Conservation (phyloP, 345 rosid species). For the Populus tremula region DNA sequence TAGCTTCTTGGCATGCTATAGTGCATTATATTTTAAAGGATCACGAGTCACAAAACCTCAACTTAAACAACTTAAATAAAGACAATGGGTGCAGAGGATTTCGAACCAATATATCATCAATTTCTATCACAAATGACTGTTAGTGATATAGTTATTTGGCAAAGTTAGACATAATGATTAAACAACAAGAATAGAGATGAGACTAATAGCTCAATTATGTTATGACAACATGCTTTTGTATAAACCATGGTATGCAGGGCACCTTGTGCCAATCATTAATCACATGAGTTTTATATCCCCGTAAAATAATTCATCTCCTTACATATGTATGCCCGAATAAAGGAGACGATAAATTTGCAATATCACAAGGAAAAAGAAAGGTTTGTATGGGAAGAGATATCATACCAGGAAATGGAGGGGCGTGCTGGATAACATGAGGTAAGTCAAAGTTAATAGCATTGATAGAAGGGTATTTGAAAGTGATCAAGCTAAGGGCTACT, state of each 20-base stretch:
- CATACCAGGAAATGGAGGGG: slow-evolving; percentile 4
- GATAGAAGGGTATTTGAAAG: not conserved
- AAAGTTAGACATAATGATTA: too few relatives aligned
- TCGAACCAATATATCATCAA: not conserved
- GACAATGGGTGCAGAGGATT: not conserved
- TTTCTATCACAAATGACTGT: not conserved
- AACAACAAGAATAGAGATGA: too few relatives aligned
- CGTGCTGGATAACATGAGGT: not conserved
- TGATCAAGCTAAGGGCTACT: not conserved
- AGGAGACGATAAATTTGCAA: too few relatives aligned
- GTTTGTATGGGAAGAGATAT: too few relatives aligned
- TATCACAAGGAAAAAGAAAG: too few relatives aligned
- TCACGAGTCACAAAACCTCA: not conserved
- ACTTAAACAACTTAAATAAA: not conserved
- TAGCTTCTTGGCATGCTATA: not conserved
- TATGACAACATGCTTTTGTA: not conserved
- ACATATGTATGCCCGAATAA: too few relatives aligned
- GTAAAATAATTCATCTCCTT: too few relatives aligned
- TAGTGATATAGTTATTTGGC: not conserved
- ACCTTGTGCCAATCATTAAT: too few relatives aligned
- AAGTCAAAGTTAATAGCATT: not conserved
- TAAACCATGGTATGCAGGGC: too few relatives aligned
- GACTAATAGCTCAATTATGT: not conserved
- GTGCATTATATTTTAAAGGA: not conserved
- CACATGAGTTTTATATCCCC: too few relatives aligned